Percentiles rank a stretch among this genome's conserved stretches.
Evolutionary conservation across 441 rosid species (phyloP).

Genomic region (Corymbia citriodora): DNA sequence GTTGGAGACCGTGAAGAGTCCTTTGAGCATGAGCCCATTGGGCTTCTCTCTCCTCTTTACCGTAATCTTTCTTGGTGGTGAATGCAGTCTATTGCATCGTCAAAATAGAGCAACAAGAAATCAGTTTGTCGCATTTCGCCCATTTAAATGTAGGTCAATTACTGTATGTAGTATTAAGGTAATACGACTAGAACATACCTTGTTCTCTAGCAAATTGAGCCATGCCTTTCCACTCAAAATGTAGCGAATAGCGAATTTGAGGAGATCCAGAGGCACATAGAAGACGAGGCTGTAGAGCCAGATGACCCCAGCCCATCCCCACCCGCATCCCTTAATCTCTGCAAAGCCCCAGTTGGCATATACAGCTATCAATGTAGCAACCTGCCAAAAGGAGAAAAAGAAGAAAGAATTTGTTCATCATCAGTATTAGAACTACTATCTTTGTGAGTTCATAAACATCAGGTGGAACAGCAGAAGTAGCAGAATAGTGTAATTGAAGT

Average conservation of each 20-base stretch:
- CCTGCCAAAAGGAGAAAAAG: not conserved
- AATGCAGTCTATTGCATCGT: constrained; percentile 10
- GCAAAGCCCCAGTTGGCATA: constrained; percentile 17
- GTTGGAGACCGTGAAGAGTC: constrained; percentile 19
- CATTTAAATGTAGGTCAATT: not conserved
- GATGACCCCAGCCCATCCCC: constrained; percentile 20
- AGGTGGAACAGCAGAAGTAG: not conserved
- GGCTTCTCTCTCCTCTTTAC: constrained; percentile 19
- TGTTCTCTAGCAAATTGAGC: constrained; percentile 9
- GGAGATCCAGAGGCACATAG: constrained; percentile 2
- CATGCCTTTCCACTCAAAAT: constrained; percentile 15
- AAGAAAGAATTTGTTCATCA: not conserved
- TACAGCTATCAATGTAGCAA: constrained; percentile 14
- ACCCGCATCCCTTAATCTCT: constrained; percentile 13
- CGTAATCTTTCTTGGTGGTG: constrained; percentile 18
- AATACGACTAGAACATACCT: not conserved
- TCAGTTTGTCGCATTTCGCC: not conserved
- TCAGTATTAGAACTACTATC: not conserved
- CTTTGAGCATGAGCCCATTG: constrained; percentile 16
- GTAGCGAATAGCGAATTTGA: constrained; percentile 12
- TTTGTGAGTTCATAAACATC: not conserved
- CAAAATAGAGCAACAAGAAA: not conserved
- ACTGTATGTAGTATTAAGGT: not conserved
- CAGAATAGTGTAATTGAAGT: not conserved
- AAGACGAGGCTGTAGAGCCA: constrained; percentile 14